Base-by-base conservation (phyloP, 225 moss, liverwort and hornwort genomes). In the Marchantia polymorpha region DNA sequence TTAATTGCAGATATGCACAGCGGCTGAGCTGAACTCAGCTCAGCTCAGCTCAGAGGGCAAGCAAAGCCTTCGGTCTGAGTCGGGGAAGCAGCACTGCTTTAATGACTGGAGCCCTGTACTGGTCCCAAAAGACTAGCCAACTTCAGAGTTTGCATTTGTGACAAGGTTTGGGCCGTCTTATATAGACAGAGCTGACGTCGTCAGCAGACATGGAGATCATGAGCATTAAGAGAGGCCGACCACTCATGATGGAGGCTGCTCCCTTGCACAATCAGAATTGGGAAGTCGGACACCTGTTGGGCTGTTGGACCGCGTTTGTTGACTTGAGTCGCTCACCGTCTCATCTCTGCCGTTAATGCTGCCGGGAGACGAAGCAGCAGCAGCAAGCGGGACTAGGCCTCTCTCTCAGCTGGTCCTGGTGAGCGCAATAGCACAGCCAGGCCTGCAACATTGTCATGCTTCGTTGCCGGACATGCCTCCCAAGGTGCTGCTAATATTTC, bases 191-290 rank as follows among this genome's bases (percentile, higher is more conserved):
- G 19, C 69, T 19, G 39, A 48, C 47, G 3, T 65, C 65, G 65
- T 69, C 69, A 69, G 1, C 11, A 20, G 46, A 48, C 69, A 46
- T 19, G 39, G 20, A 47, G 1, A 48, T 69, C 8, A 69, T 69
- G 69, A 69, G 69, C 69, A 69, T 39, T 47, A 19, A 48, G 69
- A 69, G 47, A 46, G 69, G 46, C 47, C 17, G 67, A 67, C 30
- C 67, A 69, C 39, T 69, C 69, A 69, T 69, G 46, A 69, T 69
- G 15, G 30, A 69, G 46, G 30, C 29, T 27, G 29, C 47, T 48
- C 20, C 47, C 17, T 48, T 47, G 6, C 20, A 39, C 69, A 69
- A 22, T 47, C 2, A 26, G 26, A 8, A 17, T 48, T 69, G 15
- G 12, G 69, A 27, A 46, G 17, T 69, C 69, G 20, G 69, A 47